Evolutionary conservation across 257 asterid species (phyloP).

Genomic region (Penstemon newberryi): DNA sequence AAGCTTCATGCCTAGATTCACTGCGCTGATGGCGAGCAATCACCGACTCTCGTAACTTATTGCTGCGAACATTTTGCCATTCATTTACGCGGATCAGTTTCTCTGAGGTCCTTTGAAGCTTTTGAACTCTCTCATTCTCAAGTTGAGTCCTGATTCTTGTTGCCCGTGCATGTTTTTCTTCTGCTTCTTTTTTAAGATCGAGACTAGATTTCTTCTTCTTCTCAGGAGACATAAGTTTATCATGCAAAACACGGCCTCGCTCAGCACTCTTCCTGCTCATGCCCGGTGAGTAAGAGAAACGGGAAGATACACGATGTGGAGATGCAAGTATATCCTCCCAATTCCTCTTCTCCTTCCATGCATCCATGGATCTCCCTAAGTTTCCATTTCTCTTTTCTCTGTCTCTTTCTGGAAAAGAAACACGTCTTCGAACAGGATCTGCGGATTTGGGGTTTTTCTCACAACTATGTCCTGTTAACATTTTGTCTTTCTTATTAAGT

Average conservation of each 20-base stretch:
- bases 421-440: constrained; percentile 53
- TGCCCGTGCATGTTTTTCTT: constrained; percentile 97
- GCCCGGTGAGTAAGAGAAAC: constrained; percentile 92
- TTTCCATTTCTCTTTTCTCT: constrained; percentile 68
- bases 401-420: constrained; percentile 58
- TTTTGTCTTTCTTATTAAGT: constrained; percentile 52
- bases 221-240: constrained; percentile 98
- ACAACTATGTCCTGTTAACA: constrained; percentile 35
- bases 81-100: constrained; percentile 90
- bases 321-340: constrained; percentile 96
- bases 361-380: constrained; percentile 83
- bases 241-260: constrained; percentile 85
- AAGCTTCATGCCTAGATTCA: constrained; percentile 95
- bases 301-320: constrained; percentile 78
- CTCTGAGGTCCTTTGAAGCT: constrained; percentile 91
- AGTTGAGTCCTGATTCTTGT: constrained; percentile 93
- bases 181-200: constrained; percentile 93
- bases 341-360: constrained; percentile 98
- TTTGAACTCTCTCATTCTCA: constrained; percentile 93
- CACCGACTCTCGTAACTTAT: constrained; percentile 84
- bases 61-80: constrained; percentile 91
- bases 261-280: constrained; percentile 77
- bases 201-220: constrained; percentile 81
- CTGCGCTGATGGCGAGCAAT: constrained; percentile 87
- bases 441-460: constrained; percentile 54